phyloP scores from a whole-genome alignment of 768 basidiomycete species.

The Epithele typhae region DNA sequence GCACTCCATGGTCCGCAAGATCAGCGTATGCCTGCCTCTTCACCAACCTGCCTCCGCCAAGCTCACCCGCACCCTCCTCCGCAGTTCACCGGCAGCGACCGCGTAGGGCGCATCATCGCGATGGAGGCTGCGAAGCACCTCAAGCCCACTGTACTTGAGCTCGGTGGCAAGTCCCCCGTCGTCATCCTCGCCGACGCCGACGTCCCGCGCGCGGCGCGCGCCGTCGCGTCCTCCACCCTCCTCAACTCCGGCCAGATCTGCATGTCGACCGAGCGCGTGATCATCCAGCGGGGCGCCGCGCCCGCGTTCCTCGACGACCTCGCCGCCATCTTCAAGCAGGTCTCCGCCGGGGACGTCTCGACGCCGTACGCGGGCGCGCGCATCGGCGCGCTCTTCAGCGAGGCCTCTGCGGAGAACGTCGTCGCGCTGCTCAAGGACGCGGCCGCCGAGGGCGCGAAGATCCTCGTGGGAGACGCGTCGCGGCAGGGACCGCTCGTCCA shows the following conservation, averaged over 20 bases:
- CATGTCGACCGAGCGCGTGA: conserved; percentile 57
- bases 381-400: conserved; percentile 40
- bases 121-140: conserved; percentile 50
- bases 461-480: conserved; percentile 40
- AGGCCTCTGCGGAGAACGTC: conserved; percentile 42
- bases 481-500: conserved; percentile 40
- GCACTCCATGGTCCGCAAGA: conserved; percentile 46
- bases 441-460: conserved; percentile 37
- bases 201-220: conserved; percentile 47
- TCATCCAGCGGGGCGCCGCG: conserved; percentile 41
- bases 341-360: conserved; percentile 38
- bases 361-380: conserved; percentile 20
- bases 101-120: conserved; percentile 49
- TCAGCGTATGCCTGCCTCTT: conserved; percentile 38
- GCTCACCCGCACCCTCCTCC: neutral
- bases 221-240: conserved; percentile 41
- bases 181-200: conserved; percentile 51
- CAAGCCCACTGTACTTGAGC: conserved; percentile 52
- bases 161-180: conserved; percentile 51
- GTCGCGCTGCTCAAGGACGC: conserved; percentile 42
- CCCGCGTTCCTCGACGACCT: conserved; percentile 33
- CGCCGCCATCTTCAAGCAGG: conserved; percentile 23
- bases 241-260: conserved; percentile 51
- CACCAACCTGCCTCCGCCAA: neutral
- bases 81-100: conserved; percentile 56